phyloP scores from a whole-genome alignment of 495 filamentous ascomycete species.

The Aspergillus haitiensis region DNA sequence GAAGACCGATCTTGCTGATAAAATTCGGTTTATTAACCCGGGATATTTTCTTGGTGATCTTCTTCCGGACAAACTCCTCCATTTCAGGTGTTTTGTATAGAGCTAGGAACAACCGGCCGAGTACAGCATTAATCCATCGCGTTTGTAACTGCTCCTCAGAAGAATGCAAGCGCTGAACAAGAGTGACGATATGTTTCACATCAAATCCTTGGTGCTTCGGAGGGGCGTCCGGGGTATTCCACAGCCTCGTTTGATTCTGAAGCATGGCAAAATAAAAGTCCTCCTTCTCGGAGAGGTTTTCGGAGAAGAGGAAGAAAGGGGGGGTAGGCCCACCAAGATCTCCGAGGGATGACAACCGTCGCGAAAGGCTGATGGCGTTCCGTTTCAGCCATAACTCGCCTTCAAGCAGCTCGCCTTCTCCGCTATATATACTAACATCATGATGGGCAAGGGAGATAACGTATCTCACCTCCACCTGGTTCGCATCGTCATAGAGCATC shows the following conservation, averaged over 20 bases:
- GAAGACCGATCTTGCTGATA: slow-evolving; percentile 75
- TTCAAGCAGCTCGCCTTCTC: slow-evolving; percentile 77
- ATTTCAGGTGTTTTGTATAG: slow-evolving; percentile 81
- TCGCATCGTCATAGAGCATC: slow-evolving; percentile 92
- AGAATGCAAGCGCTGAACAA: slow-evolving; percentile 87
- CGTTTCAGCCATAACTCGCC: slow-evolving; percentile 94
- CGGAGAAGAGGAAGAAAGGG: slow-evolving; percentile 91
- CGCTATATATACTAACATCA: slow-evolving; percentile 80
- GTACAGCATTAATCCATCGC: slow-evolving; percentile 88
- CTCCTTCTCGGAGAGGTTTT: slow-evolving; percentile 92
- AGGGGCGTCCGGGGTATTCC: slow-evolving; percentile 54
- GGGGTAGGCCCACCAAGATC: slow-evolving; percentile 60
- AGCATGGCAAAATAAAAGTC: slow-evolving; percentile 96
- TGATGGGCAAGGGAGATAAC: slow-evolving; percentile 91
- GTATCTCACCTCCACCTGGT: slow-evolving; percentile 90
- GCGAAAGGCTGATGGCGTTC: slow-evolving; percentile 84
- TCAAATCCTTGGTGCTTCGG: slow-evolving; percentile 79
- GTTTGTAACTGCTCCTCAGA: slow-evolving; percentile 91
- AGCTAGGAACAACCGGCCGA: slow-evolving; percentile 83
- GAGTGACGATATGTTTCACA: slow-evolving; percentile 75
- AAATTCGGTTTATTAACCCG: slow-evolving; percentile 90
- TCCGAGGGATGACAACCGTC: slow-evolving; percentile 63
- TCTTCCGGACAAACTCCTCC: slow-evolving; percentile 73
- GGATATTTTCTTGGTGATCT: slow-evolving; percentile 95
- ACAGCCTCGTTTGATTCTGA: slow-evolving; percentile 72